Conservation (phyloP, 306 rosid genomes). For the Cucumis hystrix region DNA sequence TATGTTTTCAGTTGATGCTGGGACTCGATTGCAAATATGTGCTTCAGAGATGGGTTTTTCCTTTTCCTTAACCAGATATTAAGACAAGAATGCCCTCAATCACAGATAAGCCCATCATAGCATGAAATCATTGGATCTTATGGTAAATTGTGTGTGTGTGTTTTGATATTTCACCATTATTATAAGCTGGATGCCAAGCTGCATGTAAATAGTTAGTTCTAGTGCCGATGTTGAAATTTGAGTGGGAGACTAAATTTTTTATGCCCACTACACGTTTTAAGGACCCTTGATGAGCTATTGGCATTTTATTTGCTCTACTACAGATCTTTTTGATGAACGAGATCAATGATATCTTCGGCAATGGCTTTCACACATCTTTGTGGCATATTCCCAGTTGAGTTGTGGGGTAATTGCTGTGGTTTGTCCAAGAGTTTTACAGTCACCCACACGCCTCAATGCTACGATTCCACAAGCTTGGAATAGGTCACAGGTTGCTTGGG, state of each 20-base stretch:
- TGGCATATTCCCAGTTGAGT: not conserved
- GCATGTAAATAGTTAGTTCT: not conserved
- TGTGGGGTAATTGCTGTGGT: not conserved
- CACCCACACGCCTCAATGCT: not conserved
- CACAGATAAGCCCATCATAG: not conserved
- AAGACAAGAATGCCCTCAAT: not conserved
- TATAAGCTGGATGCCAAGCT: not conserved
- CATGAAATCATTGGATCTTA: not conserved
- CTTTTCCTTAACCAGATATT: not conserved
- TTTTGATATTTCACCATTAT: not conserved
- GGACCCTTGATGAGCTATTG: no score
- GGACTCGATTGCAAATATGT: not conserved
- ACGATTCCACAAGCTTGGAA: not conserved
- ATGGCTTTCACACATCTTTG: not conserved
- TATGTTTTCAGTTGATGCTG: not conserved
- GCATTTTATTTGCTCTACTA: no score
- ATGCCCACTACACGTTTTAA: no score
- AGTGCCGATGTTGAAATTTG: not conserved
- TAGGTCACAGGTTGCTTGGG: not conserved
- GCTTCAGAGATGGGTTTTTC: not conserved
- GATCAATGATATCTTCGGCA: not conserved
- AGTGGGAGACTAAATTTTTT: no score
- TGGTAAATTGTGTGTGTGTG: not conserved
- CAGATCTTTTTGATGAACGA: no score
- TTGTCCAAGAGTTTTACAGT: not conserved